Evolutionary conservation across 2,329 filamentous ascomycete genomes (phyloP), one percentile per base, ranked within the genome.

Genomic region (Microcyclospora tardicrescens): DNA sequence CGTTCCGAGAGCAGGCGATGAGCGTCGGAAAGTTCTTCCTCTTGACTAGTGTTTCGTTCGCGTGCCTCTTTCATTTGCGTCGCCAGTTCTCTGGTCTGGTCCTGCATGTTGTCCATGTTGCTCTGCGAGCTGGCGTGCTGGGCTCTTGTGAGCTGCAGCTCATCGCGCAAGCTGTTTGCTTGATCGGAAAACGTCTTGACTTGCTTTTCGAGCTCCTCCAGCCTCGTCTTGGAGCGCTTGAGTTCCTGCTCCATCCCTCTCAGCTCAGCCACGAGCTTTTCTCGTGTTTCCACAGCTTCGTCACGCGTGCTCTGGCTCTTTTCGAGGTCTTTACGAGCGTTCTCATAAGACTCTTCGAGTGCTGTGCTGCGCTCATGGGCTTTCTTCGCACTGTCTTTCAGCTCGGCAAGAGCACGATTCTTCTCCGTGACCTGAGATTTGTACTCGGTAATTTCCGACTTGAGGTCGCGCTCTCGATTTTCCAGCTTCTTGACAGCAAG

Each of bases 1-100:
- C 91, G 79, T 61, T 98, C 91, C 37, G 75, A 77, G 2, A 98
- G 72, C 43, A 95, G 73, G 41, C 84, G 76, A 57, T 93, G 86
- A 2, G 86, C 81, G 60, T 98, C 91, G 1, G 77, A 76, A 1
- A 96, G 70, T 59, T 98, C 91, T 61, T 98, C 91, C 54, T 95
- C 89, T 0, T 96, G 67, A 41, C 79, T 83, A 54, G 95, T 87
- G 30, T 79, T 81, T 48, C 85, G 79, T 36, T 80, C 76, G 44
- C 82, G 78, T 1, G 83, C 77, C 61, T 98, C 91, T 60, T 91
- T 93, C 61, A 95, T 81, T 63, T 95, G 91, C 48, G 84, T 81
- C 5, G 79, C 79, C 54, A 96, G 73, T 64, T 98, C 91, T 1
- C 82, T 75, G 0, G 81, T 81, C 64, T 96, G 86, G 52, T 95